A percentile compares a stretch with the other conserved stretches of the same genome.
phyloP scores from a whole-genome alignment of 257 asterid species.

The Solanum pinnatisectum region DNA sequence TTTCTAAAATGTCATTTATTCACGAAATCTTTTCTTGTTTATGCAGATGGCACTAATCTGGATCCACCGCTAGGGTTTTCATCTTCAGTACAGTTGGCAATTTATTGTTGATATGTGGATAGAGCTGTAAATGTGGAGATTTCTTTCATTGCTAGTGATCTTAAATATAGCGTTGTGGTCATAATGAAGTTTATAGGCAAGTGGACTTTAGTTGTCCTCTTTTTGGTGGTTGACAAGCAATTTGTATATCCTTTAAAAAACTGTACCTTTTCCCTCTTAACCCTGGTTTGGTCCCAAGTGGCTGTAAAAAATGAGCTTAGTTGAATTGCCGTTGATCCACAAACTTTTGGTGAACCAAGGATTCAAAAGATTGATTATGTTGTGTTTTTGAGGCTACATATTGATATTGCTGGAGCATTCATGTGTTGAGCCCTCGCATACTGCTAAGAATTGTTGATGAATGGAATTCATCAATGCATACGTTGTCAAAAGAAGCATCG shows the following conservation, averaged over 20 bases:
- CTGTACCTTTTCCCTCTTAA: background rate
- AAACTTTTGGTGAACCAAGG: background rate
- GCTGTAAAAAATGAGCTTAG: background rate
- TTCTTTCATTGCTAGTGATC: background rate
- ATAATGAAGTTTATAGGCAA: background rate
- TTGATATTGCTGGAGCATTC: background rate
- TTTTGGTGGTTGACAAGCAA: background rate
- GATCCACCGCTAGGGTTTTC: background rate
- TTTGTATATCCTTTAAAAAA: background rate
- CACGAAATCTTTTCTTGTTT: background rate
- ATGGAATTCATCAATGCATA: background rate
- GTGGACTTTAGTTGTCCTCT: background rate
- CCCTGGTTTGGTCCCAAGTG: background rate
- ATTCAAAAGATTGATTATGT: background rate
- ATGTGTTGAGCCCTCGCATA: background rate
- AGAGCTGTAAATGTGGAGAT: conserved; percentile 17
- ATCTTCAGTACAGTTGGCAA: background rate
- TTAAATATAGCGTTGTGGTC: background rate
- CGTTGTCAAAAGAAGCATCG: background rate
- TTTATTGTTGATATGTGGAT: conserved; percentile 5
- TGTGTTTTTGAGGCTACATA: background rate
- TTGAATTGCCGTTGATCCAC: background rate
- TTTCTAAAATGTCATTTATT: background rate
- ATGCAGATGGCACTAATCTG: background rate
- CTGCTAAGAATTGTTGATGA: background rate